A percentile compares a stretch with the other conserved stretches of the same genome.
phyloP scores from a whole-genome alignment of 2,329 filamentous ascomycete species.

The Nemania sp. region DNA sequence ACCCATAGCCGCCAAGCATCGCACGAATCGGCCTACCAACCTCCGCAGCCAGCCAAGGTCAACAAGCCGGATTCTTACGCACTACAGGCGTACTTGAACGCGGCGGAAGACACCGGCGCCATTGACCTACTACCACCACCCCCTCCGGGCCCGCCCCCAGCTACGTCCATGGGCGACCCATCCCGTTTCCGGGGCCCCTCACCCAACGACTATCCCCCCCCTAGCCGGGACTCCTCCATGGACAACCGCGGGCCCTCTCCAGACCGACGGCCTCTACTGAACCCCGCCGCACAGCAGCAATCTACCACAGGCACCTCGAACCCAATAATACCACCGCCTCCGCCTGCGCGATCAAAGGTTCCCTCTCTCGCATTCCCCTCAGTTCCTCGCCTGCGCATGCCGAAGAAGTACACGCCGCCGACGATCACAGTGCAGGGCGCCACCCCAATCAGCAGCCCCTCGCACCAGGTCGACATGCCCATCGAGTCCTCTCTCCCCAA shows the following conservation, averaged over 20 bases:
- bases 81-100: conserved; percentile 54
- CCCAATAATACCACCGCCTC: conserved; percentile 26
- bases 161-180: conserved; percentile 23
- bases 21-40: conserved; percentile 36
- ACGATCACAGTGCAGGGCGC: conserved; percentile 50
- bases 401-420: conserved; percentile 58
- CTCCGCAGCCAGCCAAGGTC: conserved; percentile 35
- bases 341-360: conserved; percentile 44
- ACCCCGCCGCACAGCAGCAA: background rate
- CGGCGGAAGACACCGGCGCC: conserved; percentile 45
- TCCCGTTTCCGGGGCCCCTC: conserved; percentile 31
- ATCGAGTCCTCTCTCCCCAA: too few relatives aligned
- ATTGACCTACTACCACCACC: conserved; percentile 38
- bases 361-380: conserved; percentile 56
- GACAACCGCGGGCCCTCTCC: conserved; percentile 37
- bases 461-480: conserved; percentile 39
- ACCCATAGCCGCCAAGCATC: conserved; percentile 49
- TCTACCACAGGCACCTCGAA: conserved; percentile 8
- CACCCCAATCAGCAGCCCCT: conserved; percentile 43
- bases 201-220: conserved; percentile 21
- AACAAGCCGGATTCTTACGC: conserved; percentile 52
- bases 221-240: conserved; percentile 38
- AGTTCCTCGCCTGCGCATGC: conserved; percentile 54
- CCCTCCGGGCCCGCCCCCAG: conserved; percentile 38
- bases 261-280: conserved; percentile 35